These are phyloP conservation scores for Dissoconium aciculare DNA, from an alignment of 2,329 filamentous ascomycete species.

Conservation along the genomic window DNA sequence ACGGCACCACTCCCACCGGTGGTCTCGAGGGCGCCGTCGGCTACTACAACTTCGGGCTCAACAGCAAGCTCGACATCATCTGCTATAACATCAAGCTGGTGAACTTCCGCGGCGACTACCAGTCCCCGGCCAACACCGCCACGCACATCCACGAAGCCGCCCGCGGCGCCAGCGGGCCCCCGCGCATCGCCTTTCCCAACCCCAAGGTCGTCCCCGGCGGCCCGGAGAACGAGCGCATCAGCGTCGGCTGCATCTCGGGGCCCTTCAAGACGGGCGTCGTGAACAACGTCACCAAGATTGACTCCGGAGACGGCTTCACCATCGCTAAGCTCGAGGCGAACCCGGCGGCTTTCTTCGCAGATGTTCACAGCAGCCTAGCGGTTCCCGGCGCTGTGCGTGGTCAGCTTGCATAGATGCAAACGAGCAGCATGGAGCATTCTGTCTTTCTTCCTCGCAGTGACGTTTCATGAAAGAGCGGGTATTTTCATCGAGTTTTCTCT, in stretches of 20 bases:
- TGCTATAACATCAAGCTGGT: conserved; percentile 39
- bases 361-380: conserved; percentile 37
- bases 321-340: conserved; percentile 38
- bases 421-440: too few relatives aligned
- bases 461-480: too few relatives aligned
- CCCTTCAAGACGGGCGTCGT: conserved; percentile 32
- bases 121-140: conserved; percentile 37
- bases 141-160: conserved; percentile 41
- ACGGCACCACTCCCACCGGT: conserved; percentile 22
- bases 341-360: conserved; percentile 38
- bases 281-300: conserved; percentile 25
- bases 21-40: conserved; percentile 29
- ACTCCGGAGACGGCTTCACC: conserved; percentile 35
- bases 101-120: conserved; percentile 36
- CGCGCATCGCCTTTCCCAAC: conserved; percentile 39
- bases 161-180: conserved; percentile 35
- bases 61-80: conserved; percentile 31
- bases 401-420: conserved; percentile 28
- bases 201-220: conserved; percentile 25
- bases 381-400: conserved; percentile 39
- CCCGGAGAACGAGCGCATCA: conserved; percentile 19
- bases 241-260: conserved; percentile 31
- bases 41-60: conserved; percentile 40
- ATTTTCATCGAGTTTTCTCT: too few relatives aligned
- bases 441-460: too few relatives aligned